Evolutionary conservation across 2,329 filamentous ascomycete species (phyloP).

Genomic region (Fusarium sacchari): DNA sequence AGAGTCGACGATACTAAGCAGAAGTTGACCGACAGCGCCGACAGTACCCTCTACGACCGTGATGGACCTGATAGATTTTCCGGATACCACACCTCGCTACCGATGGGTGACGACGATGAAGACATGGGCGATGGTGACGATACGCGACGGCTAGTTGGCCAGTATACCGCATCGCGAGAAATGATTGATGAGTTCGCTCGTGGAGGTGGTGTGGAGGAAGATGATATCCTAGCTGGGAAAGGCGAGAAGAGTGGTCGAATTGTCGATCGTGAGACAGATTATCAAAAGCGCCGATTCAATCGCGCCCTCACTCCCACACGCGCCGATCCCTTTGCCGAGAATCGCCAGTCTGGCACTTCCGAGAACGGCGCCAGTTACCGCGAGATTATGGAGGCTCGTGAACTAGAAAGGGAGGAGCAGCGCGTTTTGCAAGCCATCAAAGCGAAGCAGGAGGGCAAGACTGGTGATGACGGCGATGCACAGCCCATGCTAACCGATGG

Average conservation of each 20-base stretch:
- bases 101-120: slow-evolving; percentile 80
- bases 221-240: slow-evolving; percentile 84
- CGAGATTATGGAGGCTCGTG: slow-evolving; percentile 89
- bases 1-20: slow-evolving; percentile 90
- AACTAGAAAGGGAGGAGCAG: slow-evolving; percentile 93
- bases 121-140: slow-evolving; percentile 79
- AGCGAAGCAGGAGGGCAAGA: slow-evolving; percentile 71
- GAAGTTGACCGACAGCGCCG: slow-evolving; percentile 88
- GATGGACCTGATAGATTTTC: slow-evolving; percentile 82
- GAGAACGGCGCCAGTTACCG: slow-evolving; percentile 84
- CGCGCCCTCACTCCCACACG: slow-evolving; percentile 86
- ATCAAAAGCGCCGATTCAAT: slow-evolving; percentile 94
- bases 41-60: slow-evolving; percentile 86
- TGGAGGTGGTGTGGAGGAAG: slow-evolving; percentile 87
- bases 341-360: slow-evolving; percentile 72
- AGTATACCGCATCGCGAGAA: slow-evolving; percentile 92
- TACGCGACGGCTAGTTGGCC: slow-evolving; percentile 84
- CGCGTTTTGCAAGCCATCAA: slow-evolving; percentile 83
- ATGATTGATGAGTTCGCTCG: slow-evolving; percentile 95
- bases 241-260: slow-evolving; percentile 92
- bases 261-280: slow-evolving; percentile 92
- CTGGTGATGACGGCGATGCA: slow-evolving; percentile 71
- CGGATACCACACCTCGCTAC: slow-evolving; percentile 91
- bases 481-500: slow-evolving; percentile 78
- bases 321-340: slow-evolving; percentile 84